Evolutionary conservation across 2,329 filamentous ascomycete species (phyloP), one percentile per base, ranked within the genome.

Genomic region (Colletotrichum noveboracense): DNA sequence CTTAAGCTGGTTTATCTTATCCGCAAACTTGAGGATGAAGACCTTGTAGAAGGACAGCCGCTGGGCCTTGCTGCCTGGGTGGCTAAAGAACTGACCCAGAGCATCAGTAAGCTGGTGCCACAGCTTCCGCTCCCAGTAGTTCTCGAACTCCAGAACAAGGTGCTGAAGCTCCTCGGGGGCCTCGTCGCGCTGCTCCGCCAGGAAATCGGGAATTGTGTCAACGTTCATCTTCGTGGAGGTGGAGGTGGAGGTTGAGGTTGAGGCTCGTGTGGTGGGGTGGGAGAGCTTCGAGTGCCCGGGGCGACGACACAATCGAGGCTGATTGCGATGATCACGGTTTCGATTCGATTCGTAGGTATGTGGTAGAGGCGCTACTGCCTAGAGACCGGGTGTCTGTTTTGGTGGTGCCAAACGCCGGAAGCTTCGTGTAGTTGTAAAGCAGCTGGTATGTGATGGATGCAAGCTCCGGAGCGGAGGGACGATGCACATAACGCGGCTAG

Each of bases 1-100:
- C 90, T 98, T 98, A 78, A 99, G 90, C 88, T 98, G 96, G 88
- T 98, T 99, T 90, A 99, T 98, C 90, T 97, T 98, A 84, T 98
- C 96, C 79, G 96, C 95, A 83, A 99, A 99, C 86, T 94, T 97
- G 85, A 96, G 92, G 85, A 99, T 94, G 88, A 99, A 99, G 81
- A 93, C 93, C 87, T 97, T 95, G 90, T 97, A 99, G 86, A 99
- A 94, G 76, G 93, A 89, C 87, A 99, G 91, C 82, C 96, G 94
- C 87, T 98, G 95, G 74, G 92, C 89, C 72, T 93, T 94, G 86
- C 96, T 98, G 83, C 93, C 92, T 60, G 94, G 91, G 80, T 95
- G 88, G 82, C 93, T 93, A 88, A 98, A 99, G 91, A 96, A 98
- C 79, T 94, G 91, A 80, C 98, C 89, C 72, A 99, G 91, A 69